A percentile compares a stretch with the other conserved stretches of the same genome.
Conservation (phyloP, 2,329 filamentous ascomycete species). For the Aspergillus melleus region DNA sequence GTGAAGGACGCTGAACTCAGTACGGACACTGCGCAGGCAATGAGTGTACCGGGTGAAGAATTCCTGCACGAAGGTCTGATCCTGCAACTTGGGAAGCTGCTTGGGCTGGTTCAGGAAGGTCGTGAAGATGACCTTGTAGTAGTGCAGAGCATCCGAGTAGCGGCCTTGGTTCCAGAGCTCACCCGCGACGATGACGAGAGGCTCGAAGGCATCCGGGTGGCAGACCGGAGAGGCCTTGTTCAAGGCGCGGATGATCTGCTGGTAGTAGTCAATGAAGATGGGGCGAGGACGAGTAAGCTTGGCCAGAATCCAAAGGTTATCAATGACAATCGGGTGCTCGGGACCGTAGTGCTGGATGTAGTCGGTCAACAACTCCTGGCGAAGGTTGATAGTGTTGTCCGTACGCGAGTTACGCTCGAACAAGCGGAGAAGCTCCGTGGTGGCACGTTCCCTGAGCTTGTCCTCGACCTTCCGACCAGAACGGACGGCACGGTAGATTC, state of each 20-base stretch:
- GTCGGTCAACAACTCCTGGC: slow-evolving; percentile 42
- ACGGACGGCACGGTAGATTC: slow-evolving; percentile 38
- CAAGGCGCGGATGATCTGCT: slow-evolving; percentile 34
- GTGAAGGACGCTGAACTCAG: slow-evolving; percentile 33
- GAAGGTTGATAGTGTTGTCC: slow-evolving; percentile 37
- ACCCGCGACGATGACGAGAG: slow-evolving; percentile 38
- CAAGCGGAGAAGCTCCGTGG: slow-evolving; percentile 30
- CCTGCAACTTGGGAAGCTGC: slow-evolving; percentile 32
- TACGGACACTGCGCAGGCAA: slow-evolving; percentile 35
- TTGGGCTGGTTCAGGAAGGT: slow-evolving; percentile 41
- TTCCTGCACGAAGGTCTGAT: slow-evolving; percentile 33
- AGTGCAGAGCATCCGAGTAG: slow-evolving; percentile 37
- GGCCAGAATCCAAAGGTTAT: slow-evolving; percentile 38
- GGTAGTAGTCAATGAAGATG: slow-evolving; percentile 41
- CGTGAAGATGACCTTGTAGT: slow-evolving; percentile 37
- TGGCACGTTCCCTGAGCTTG: slow-evolving; percentile 30
- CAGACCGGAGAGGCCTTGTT: slow-evolving; percentile 39
- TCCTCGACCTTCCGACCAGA: slow-evolving; percentile 31
- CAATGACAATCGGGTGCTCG: slow-evolving; percentile 37
- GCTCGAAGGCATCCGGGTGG: slow-evolving; percentile 40
- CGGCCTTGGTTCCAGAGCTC: slow-evolving; percentile 41
- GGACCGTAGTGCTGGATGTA: slow-evolving; percentile 36
- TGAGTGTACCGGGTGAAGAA: slow-evolving; percentile 37
- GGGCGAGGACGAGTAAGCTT: slow-evolving; percentile 38
- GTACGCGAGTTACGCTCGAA: slow-evolving; percentile 32